Evolutionary conservation across 2,329 filamentous ascomycete species (phyloP).

Genomic region (Scorias spongiosa): DNA sequence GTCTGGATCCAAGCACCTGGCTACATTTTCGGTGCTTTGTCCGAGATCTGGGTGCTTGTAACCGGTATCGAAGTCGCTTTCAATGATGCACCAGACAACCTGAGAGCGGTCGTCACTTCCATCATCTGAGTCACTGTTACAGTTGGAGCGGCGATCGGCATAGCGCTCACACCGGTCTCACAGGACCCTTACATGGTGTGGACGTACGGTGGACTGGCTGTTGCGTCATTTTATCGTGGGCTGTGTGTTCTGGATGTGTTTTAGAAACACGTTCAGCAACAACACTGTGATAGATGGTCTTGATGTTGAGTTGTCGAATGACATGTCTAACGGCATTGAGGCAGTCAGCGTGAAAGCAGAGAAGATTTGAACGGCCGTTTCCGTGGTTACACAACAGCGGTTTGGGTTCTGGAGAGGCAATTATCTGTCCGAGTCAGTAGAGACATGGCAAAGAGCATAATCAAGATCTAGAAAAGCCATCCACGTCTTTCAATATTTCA

Average conservation of each 20-base stretch:
- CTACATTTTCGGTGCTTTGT: constrained; percentile 19
- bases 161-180: constrained; percentile 43
- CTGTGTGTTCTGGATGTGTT: constrained; percentile 7
- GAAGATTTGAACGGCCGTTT: too few relatives aligned
- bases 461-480: too few relatives aligned
- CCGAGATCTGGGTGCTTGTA: constrained; percentile 25
- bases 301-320: background rate
- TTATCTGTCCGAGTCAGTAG: too few relatives aligned
- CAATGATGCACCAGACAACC: constrained; percentile 24
- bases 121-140: constrained; percentile 29
- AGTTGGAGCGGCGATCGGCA: constrained; percentile 42
- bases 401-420: too few relatives aligned
- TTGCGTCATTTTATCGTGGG: constrained; percentile 6
- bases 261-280: constrained; percentile 32
- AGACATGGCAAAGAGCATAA: too few relatives aligned
- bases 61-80: constrained; percentile 30
- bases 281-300: background rate
- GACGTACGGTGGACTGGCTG: constrained; percentile 27
- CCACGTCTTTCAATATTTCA: too few relatives aligned
- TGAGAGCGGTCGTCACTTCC: constrained; percentile 16
- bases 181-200: constrained; percentile 49
- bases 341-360: too few relatives aligned
- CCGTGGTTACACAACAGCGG: too few relatives aligned
- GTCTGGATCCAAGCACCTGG: constrained; percentile 9
- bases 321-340: too few relatives aligned